Evolutionary conservation across 768 basidiomycete species (phyloP), one percentile per base, ranked within the genome.

Genomic region (Tylopilus rubrobrunneus): DNA sequence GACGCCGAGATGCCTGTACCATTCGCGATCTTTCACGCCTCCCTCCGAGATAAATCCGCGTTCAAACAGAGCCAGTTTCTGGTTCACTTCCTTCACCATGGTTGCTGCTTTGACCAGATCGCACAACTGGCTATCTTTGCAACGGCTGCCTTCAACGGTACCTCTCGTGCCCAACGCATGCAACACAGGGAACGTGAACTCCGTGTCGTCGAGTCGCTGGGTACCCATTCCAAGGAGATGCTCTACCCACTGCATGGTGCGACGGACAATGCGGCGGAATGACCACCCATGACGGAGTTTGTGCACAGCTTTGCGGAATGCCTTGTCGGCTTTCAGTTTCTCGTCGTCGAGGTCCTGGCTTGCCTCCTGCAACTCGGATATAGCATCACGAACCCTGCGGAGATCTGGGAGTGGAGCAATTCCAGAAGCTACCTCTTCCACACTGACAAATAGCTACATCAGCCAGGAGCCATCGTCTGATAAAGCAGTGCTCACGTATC

Each of bases 1-100:
- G 41, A 92, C 89, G 45, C 80, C 92, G 15, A 92, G 77, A 70
- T 93, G 87, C 62, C 76, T 83, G 67, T 88, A 96, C 92, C 92
- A 95, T 66, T 90, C 86, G 31, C 89, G 78, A 50, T 85, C 83
- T 59, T 84, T 84, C 57, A 93, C 83, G 0, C 92, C 93, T 15
- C 74, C 83, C 62, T 86, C 74, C 7, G 82, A 83, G 55, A 94
- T 86, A 67, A 96, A 90, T 1, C 91, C 90, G 46, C 79, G 80
- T 67, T 92, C 90, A 59, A 92, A 91, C 7, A 73, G 70, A 11
- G 76, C 70, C n/a, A 92, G 72, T 67, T 85, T 88, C 71, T 78
- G 71, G 69, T 91, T 91, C 15, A 78, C 79, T 49, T 64, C 73
- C 48, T 71, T 74, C 10, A 89, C 79, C 28, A 83, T 81, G 62